Base-by-base conservation (phyloP, 257 asterid genomes). In the Capsicum baccatum region DNA sequence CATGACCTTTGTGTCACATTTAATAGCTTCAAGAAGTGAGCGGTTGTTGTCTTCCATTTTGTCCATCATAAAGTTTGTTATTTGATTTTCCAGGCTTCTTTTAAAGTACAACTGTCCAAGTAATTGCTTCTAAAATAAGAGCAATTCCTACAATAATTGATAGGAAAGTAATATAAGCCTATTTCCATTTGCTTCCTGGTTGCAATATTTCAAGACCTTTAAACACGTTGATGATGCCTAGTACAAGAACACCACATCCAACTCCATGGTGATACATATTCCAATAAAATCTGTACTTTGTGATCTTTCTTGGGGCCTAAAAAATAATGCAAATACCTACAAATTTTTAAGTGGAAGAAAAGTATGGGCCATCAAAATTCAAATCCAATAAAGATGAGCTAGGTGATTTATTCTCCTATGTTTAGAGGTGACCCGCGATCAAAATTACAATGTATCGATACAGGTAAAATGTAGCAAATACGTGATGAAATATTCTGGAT, bases 241-340 rank as follows among this genome's bases (percentile, higher is more conserved):
- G 94, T 11, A 89, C 69, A 50, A 92, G 68, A 44, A 97, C 88
- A 13, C 90, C 52, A 42, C 92, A 97, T 42, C 98, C 99, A 13
- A 92, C 2, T n/a, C 89, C 89, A n/a, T 94, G 95, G 74, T 94
- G 99, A 93, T 93, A 94, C 83, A 92, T 87, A 60, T 94, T 96
- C 98, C 98, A 96, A 85, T 94, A 94, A 55, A 89, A 78, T 44
- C 98, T 90, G 37, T 83, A 87, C 26, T 91, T 95, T 97, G 93
- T 95, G 96, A 67, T 94, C 97, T 93, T 89, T 89, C 14, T 89
- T 89, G n/a, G 0, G 99, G 99, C 79, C 99, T 91, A 85, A 94
- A 64, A 74, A 95, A 85, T 86, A 95, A 33, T 2, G 97, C 97
- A 83, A 92, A 91, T 8, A 93, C 86, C 98, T 93, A 57, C 81